Percentiles rank a stretch among this genome's conserved stretches.
Conservation (phyloP, 1,284 basidiomycete genomes). For the Ceratobasidium sp. region DNA sequence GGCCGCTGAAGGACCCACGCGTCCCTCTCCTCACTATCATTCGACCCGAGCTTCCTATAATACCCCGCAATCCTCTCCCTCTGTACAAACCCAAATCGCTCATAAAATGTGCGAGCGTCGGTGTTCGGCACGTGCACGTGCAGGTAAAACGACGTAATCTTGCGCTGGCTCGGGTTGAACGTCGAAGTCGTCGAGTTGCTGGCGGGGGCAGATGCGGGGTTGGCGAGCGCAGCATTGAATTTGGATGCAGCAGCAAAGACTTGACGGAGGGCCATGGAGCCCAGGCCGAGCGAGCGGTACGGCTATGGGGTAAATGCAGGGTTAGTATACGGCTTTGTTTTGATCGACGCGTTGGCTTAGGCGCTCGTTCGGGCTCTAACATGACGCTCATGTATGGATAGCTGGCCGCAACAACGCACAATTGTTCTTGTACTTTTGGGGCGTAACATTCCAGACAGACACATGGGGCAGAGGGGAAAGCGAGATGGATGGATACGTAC, state of each 20-base stretch:
- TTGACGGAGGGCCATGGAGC: conserved; percentile 72
- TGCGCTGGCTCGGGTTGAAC: conserved; percentile 48
- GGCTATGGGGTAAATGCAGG: conserved; percentile 61
- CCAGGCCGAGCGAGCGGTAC: conserved; percentile 77
- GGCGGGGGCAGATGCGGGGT: not conserved
- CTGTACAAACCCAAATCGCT: conserved; percentile 77
- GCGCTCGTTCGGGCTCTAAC: not conserved
- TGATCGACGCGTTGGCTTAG: conserved; percentile 9
- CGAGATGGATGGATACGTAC: conserved; percentile 61
- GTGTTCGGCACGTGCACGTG: conserved; percentile 81
- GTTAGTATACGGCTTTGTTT: conserved; percentile 19
- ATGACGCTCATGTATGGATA: not conserved
- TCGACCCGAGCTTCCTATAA: conserved; percentile 75
- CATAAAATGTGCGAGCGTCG: conserved; percentile 79
- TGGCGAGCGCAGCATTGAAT: conserved; percentile 8
- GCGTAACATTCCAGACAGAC: conserved; percentile 43
- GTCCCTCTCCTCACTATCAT: conserved; percentile 64
- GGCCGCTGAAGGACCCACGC: conserved; percentile 76
- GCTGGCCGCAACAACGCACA: not conserved
- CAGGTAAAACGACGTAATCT: conserved; percentile 74
- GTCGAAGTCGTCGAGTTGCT: conserved; percentile 37
- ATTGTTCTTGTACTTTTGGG: conserved; percentile 27
- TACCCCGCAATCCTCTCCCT: conserved; percentile 72
- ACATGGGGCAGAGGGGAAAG: conserved; percentile 40
- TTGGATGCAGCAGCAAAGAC: conserved; percentile 68